Conservation (phyloP, 257 asterid species). For the Solanum tarijense region DNA sequence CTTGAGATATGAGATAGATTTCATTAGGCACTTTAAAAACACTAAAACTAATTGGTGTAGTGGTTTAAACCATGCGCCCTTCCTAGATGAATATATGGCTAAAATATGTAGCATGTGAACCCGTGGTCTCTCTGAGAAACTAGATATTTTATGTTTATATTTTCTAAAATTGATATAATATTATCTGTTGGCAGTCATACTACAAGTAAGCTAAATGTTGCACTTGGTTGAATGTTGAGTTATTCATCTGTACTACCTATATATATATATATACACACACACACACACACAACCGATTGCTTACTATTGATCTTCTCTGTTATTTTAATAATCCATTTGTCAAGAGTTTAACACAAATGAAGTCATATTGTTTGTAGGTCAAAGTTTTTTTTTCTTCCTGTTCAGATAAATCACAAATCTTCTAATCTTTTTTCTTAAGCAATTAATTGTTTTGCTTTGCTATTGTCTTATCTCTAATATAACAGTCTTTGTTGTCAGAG, state of each 20-base stretch:
- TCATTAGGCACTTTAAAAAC: neutral
- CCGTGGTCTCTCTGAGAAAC: neutral
- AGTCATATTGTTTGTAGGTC: neutral
- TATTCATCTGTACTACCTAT: neutral
- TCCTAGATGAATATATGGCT: neutral
- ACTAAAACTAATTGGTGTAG: neutral
- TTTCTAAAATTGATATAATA: neutral
- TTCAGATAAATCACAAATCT: neutral
- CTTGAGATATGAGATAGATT: neutral
- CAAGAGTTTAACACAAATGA: neutral
- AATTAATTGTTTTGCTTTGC: neutral
- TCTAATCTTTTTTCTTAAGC: neutral
- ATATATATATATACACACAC: too few species aligned
- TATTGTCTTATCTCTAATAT: neutral
- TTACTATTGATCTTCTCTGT: neutral
- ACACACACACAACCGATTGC: neutral
- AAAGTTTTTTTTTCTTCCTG: neutral
- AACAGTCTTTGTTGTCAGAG: conserved; percentile 21
- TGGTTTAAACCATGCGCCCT: neutral
- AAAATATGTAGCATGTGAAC: neutral
- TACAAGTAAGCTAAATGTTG: neutral
- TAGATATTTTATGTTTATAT: neutral
- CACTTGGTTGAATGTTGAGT: neutral
- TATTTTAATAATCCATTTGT: neutral
- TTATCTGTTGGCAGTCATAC: neutral